Evolutionary conservation across 2,329 filamentous ascomycete genomes (phyloP), one percentile per base, ranked within the genome.

Genomic region (Apiospora sp.): DNA sequence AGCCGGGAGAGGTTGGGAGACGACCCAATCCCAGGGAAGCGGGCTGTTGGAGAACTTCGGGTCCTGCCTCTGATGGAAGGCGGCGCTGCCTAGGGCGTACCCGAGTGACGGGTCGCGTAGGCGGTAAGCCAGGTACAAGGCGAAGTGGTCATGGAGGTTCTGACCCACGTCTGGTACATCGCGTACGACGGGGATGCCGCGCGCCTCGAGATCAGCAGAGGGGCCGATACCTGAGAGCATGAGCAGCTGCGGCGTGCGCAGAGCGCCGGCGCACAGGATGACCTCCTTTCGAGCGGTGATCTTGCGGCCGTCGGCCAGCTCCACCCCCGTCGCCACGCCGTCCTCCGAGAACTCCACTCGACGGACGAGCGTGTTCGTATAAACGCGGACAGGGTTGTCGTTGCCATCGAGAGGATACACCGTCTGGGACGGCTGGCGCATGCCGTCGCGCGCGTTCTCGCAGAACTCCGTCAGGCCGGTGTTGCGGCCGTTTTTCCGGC

Each of bases 251-350:
- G 82, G 81, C 1, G 80, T 81, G 12, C 76, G 75, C 71, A 80
- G 79, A 13, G 78, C 73, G 10, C 81, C 82, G 0, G 80, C 77
- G 12, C 77, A 80, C 34, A 82, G 14, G 48, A 83, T 79, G 8
- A 82, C 75, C 73, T 83, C 80, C 69, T 77, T 79, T 27, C 24
- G 51, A n/a, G 75, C 79, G 76, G 70, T 76, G 49, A 71, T 72
- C 30, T 74, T 79, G 75, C 71, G 81, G 73, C 30, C 80, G 73
- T 69, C 78, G 34, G 3, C 77, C 4, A 81, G 79, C 69, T 84
- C 81, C 3, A 89, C 83, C 0, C 86, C 87, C 0, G 83, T 78
- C 1, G 83, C 84, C 13, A 7, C 12, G 4, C 49, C 51, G 4
- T 19, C 24, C 51, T 54, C 51, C 4, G 51, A 54, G 13, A 54